phyloP scores from a whole-genome alignment of 78 protist genomes.

The Dictyostelium brefeldianum region DNA sequence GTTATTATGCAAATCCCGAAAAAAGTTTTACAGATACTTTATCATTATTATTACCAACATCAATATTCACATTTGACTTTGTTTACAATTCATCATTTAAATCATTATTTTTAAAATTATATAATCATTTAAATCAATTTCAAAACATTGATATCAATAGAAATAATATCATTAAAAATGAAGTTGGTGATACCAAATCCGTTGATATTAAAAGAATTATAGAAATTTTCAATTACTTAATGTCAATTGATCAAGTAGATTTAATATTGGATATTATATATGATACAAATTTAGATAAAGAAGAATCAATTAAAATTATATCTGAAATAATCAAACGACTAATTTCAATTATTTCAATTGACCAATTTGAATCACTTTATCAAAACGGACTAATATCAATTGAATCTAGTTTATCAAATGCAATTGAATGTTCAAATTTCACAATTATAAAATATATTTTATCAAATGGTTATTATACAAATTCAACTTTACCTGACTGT shows the following conservation, averaged over 20 bases:
- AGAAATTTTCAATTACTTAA: background rate
- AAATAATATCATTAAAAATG: background rate
- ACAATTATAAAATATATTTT: background rate
- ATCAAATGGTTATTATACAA: background rate
- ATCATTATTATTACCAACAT: background rate
- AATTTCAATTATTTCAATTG: background rate
- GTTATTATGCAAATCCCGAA: background rate
- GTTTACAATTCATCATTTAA: background rate
- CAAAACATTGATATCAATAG: background rate
- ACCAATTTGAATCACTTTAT: background rate
- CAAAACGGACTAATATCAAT: background rate
- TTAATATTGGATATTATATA: background rate
- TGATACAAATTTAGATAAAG: background rate
- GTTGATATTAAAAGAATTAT: background rate
- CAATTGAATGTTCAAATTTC: background rate
- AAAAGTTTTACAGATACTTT: background rate
- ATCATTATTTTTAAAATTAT: background rate
- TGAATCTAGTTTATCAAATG: background rate
- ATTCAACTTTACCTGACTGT: background rate
- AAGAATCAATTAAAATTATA: background rate
- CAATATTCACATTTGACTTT: background rate
- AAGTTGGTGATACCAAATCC: background rate
- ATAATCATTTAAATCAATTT: background rate
- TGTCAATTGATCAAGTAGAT: background rate
- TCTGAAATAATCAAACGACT: background rate